A percentile compares a stretch with the other conserved stretches of the same genome.
Evolutionary conservation across 495 filamentous ascomycete species (phyloP).

Genomic region (Penicillium daleae): DNA sequence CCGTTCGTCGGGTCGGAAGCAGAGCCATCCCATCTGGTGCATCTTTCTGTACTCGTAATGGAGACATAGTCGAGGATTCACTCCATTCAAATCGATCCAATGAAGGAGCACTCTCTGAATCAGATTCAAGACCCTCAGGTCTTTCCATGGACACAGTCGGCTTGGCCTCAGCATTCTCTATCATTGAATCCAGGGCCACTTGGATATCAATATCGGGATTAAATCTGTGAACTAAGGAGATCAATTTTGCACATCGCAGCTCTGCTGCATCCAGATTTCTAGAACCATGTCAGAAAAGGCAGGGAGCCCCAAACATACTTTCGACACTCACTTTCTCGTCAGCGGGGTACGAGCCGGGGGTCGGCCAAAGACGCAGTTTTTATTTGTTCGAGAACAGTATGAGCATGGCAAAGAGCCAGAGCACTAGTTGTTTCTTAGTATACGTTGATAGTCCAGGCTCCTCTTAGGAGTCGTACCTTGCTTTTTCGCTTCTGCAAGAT

Average conservation of each 20-base stretch:
- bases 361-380: neutral
- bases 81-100: neutral
- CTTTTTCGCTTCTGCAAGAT: neutral
- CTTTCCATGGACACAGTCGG: neutral
- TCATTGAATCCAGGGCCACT: neutral
- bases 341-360: neutral
- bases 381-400: neutral
- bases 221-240: neutral
- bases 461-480: neutral
- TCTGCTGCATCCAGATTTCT: neutral
- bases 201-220: neutral
- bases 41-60: neutral
- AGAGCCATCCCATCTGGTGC: neutral
- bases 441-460: neutral
- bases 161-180: neutral
- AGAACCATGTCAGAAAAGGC: neutral
- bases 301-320: neutral
- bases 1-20: neutral
- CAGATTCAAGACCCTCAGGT: neutral
- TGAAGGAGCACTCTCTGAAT: neutral
- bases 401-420: neutral
- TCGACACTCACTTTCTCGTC: neutral
- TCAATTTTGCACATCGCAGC: neutral
- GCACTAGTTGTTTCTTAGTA: neutral
- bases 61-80: neutral